phyloP scores from a whole-genome alignment of 305 asterid species.

The Stenogyne calaminthoides region DNA sequence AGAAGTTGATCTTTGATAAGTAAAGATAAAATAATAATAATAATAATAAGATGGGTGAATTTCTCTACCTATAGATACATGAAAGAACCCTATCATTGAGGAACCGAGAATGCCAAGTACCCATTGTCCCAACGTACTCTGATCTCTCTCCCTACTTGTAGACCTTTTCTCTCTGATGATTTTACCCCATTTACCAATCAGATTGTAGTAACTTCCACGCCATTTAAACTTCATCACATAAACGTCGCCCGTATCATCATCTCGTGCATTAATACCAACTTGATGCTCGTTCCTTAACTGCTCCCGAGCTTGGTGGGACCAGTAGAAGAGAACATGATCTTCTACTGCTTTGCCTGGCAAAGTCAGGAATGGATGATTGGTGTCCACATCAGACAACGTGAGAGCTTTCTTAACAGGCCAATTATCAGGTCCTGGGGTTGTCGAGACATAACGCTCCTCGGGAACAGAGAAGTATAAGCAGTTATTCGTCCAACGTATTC shows the following conservation, averaged over 20 bases:
- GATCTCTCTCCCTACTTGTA: conserved; percentile 52
- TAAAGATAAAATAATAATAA: not conserved
- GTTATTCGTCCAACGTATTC: conserved; percentile 44
- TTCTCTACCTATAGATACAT: conserved; percentile 38
- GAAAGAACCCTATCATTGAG: conserved; percentile 31
- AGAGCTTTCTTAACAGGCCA: conserved; percentile 61
- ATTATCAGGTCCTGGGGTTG: conserved; percentile 42
- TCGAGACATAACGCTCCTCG: conserved; percentile 36
- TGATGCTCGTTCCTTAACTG: conserved; percentile 50
- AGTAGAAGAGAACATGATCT: conserved; percentile 52
- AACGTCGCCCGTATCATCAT: conserved; percentile 49
- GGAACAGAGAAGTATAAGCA: conserved; percentile 50
- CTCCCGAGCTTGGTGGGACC: conserved; percentile 49
- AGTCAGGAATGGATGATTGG: conserved; percentile 58
- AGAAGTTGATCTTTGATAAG: conserved; percentile 12
- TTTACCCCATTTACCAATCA: conserved; percentile 58
- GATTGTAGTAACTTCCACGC: conserved; percentile 50
- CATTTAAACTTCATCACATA: conserved; percentile 55
- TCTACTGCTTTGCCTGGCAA: conserved; percentile 58
- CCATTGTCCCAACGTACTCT: conserved; percentile 58
- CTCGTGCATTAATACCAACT: conserved; percentile 52
- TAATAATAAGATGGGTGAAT: conserved; percentile 6
- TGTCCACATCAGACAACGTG: conserved; percentile 55
- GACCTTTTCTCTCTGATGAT: conserved; percentile 50
- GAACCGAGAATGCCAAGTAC: conserved; percentile 53